Percentiles rank a stretch among this genome's conserved stretches.
Conservation (phyloP, 1,139 yeast species). For the Yamadazyma membranifaciens region DNA sequence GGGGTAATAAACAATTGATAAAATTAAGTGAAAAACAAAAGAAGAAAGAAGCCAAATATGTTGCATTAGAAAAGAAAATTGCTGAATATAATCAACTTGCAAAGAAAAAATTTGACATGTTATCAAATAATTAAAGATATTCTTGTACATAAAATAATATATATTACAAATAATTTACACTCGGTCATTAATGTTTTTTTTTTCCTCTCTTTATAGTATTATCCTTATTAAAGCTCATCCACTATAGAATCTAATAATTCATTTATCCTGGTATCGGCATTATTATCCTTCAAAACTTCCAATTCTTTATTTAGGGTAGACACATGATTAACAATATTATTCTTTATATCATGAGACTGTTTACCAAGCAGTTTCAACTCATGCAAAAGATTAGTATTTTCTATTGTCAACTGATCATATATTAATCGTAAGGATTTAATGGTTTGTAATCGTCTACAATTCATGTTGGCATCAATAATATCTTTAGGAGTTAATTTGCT, state of each 20-base stretch:
- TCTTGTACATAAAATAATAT: conserved; percentile 4
- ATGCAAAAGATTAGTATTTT: conserved; percentile 30
- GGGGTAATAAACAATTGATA: conserved; percentile 59
- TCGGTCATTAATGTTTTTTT: too few relatives aligned
- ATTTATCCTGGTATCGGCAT: conserved; percentile 22
- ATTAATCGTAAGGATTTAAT: conserved; percentile 34
- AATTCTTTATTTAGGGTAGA: conserved; percentile 27
- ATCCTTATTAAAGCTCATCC: conserved; percentile 9
- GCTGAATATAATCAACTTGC: conserved; percentile 41
- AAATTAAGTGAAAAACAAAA: conserved; percentile 43
- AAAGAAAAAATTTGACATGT: conserved; percentile 31
- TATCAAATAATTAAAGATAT: neutral
- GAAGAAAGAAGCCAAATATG: conserved; percentile 32
- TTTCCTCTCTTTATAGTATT: neutral
- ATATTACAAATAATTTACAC: too few relatives aligned
- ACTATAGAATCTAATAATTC: conserved; percentile 22
- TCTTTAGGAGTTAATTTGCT: conserved; percentile 34
- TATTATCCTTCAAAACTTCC: conserved; percentile 24
- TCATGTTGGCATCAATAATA: conserved; percentile 33
- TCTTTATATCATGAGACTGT: conserved; percentile 22
- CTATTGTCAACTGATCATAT: conserved; percentile 35
- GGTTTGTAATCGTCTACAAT: conserved; percentile 23
- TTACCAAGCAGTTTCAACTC: conserved; percentile 23
- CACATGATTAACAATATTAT: conserved; percentile 24
- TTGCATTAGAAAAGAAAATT: conserved; percentile 43